These are phyloP conservation scores for Solanum hybrid DNA, from an alignment of 305 asterid genomes.

Conservation along the genomic window DNA sequence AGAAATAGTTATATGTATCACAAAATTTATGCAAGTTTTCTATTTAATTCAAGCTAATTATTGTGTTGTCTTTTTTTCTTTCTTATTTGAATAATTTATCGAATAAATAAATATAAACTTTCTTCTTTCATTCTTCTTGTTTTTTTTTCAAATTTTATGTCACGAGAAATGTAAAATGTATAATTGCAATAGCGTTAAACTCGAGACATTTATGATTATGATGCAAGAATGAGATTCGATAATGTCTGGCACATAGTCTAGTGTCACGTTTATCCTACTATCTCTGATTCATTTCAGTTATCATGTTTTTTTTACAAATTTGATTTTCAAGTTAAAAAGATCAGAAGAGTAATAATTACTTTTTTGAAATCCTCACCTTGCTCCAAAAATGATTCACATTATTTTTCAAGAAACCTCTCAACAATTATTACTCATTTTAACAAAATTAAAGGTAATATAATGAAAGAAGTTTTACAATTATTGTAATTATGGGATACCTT, in stretches of 20 bases:
- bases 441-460: background rate
- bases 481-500: background rate
- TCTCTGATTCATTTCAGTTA: background rate
- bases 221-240: background rate
- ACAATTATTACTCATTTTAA: background rate
- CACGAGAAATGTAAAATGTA: background rate
- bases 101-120: background rate
- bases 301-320: background rate
- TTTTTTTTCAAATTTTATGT: background rate
- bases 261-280: background rate
- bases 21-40: background rate
- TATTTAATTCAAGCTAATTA: background rate
- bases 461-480: background rate
- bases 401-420: background rate
- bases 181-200: too few species aligned
- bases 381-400: background rate
- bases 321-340: background rate
- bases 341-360: background rate
- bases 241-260: background rate
- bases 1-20: background rate
- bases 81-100: background rate
- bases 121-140: background rate
- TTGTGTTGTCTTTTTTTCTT: background rate
- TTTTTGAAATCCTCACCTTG: background rate
- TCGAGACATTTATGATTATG: background rate